A percentile compares a stretch with the other conserved stretches of the same genome.
These are phyloP conservation scores for Odontarrhena argentea DNA, from an alignment of 345 rosid species.

Conservation along the genomic window DNA sequence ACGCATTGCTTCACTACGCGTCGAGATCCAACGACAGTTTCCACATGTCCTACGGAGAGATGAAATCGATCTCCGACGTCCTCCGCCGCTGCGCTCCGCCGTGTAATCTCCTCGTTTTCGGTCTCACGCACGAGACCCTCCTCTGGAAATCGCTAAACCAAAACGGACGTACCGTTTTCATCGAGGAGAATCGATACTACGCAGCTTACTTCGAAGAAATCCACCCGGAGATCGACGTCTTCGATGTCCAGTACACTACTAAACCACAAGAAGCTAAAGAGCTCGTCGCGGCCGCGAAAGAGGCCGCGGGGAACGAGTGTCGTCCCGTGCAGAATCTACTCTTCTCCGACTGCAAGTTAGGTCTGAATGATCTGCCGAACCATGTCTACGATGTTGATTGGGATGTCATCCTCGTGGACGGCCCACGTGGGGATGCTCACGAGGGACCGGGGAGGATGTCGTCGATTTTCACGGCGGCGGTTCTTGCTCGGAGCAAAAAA, in stretches of 20 bases:
- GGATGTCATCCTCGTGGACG: slow-evolving; percentile 95
- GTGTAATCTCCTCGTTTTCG: slow-evolving; percentile 86
- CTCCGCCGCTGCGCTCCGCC: slow-evolving; percentile 82
- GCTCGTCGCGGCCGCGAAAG: slow-evolving; percentile 57
- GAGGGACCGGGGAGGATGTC: slow-evolving; percentile 85
- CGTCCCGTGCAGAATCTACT: slow-evolving; percentile 88
- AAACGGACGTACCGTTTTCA: slow-evolving; percentile 82
- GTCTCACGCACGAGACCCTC: slow-evolving; percentile 92
- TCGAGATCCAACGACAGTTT: slow-evolving; percentile 73
- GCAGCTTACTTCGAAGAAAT: slow-evolving; percentile 88
- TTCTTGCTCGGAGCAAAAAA: slow-evolving; percentile 81
- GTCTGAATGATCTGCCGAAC: slow-evolving; percentile 87
- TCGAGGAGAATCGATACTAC: slow-evolving; percentile 92
- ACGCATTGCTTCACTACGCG: slow-evolving; percentile 83
- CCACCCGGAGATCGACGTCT: slow-evolving; percentile 90
- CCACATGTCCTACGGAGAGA: slow-evolving; percentile 74
- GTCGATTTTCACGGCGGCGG: slow-evolving; percentile 89
- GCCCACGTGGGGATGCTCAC: slow-evolving; percentile 83
- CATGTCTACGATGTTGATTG: slow-evolving; percentile 92
- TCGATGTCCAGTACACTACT: slow-evolving; percentile 93
- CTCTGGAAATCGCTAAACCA: slow-evolving; percentile 92
- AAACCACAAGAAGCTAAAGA: slow-evolving; percentile 63
- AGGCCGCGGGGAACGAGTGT: slow-evolving; percentile 70
- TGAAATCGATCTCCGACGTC: slow-evolving; percentile 79
- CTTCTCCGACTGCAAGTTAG: slow-evolving; percentile 85